These are phyloP conservation scores for Phaeosphaeriaceae sp. DNA, from an alignment of 2,329 filamentous ascomycete species.

Conservation along the genomic window DNA sequence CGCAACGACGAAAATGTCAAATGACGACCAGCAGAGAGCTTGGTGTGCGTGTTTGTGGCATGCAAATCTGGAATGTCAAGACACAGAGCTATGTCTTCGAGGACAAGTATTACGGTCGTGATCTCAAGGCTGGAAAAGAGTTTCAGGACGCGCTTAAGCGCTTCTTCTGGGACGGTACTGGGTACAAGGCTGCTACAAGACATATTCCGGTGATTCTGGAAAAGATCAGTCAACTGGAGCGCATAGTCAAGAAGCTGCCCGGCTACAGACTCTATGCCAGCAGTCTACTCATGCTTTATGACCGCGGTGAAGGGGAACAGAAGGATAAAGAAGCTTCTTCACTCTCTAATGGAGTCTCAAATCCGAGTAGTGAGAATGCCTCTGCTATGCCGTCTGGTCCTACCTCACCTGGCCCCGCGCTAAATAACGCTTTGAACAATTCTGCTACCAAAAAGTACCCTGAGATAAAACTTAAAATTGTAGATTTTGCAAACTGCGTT, in stretches of 20 bases:
- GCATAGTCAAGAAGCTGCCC: slow-evolving; percentile 77
- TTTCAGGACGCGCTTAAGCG: slow-evolving; percentile 87
- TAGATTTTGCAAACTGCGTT: slow-evolving; percentile 97
- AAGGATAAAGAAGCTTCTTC: slow-evolving; percentile 39
- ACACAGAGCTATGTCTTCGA: slow-evolving; percentile 89
- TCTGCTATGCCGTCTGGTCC: slow-evolving; percentile 33
- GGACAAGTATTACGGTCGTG: slow-evolving; percentile 95
- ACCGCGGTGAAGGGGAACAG: slow-evolving; percentile 72
- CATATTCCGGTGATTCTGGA: slow-evolving; percentile 88
- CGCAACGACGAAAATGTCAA: slow-evolving; percentile 90
- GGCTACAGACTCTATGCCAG: slow-evolving; percentile 96
- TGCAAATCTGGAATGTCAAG: slow-evolving; percentile 93
- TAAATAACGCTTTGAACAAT: slow-evolving; percentile 3
- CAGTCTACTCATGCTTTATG: slow-evolving; percentile 93
- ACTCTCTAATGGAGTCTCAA: slow-evolving; percentile 18
- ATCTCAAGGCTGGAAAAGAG: slow-evolving; percentile 83
- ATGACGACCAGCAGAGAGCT: slow-evolving; percentile 89
- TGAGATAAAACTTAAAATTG: slow-evolving; percentile 90
- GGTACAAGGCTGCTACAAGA: slow-evolving; percentile 76
- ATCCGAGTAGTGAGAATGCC: slow-evolving; percentile 27
- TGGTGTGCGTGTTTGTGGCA: slow-evolving; percentile 90
- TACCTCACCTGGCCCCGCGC: slow-evolving; percentile 23
- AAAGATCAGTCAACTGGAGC: slow-evolving; percentile 82
- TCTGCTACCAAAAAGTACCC: slow-evolving; percentile 37
- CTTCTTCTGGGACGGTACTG: slow-evolving; percentile 89